These are phyloP conservation scores for Globisporangium paroecandrum DNA, from an alignment of 352 stramenopile genomes.

Conservation along the genomic window DNA sequence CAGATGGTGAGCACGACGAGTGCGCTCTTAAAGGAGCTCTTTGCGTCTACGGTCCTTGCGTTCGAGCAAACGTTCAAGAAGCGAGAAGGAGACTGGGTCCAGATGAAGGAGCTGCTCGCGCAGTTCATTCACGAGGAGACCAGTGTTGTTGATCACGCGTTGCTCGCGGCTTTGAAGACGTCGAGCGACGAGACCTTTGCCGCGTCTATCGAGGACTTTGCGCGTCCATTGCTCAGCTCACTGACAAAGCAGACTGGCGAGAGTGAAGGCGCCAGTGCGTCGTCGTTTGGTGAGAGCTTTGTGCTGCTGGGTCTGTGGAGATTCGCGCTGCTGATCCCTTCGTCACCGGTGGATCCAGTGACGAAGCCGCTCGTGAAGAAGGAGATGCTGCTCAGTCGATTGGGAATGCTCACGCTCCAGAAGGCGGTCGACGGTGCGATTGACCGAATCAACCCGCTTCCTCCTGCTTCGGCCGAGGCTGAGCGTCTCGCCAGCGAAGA, in stretches of 20 bases:
- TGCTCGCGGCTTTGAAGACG: slow-evolving; percentile 17
- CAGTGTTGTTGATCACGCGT: not conserved
- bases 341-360: slow-evolving; percentile 94
- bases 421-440: slow-evolving; percentile 57
- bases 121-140: not conserved
- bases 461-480: slow-evolving; percentile 23
- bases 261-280: not conserved
- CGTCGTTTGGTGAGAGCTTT: slow-evolving; percentile 65
- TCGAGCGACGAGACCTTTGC: slow-evolving; percentile 19
- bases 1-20: slow-evolving; percentile 21
- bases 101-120: slow-evolving; percentile 18
- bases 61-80: slow-evolving; percentile 44
- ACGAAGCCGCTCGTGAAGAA: slow-evolving; percentile 93
- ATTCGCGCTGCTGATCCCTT: slow-evolving; percentile 91
- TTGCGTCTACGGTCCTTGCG: slow-evolving; percentile 50
- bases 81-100: slow-evolving; percentile 22
- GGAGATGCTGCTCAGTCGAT: slow-evolving; percentile 85
- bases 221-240: slow-evolving; percentile 12
- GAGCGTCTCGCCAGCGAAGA: slow-evolving; percentile 31
- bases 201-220: slow-evolving; percentile 14
- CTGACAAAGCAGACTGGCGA: not conserved
- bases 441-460: slow-evolving; percentile 45
- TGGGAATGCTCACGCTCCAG: slow-evolving; percentile 72
- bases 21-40: slow-evolving; percentile 40
- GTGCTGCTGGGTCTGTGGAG: slow-evolving; percentile 91